Evolutionary conservation across 2,329 filamentous ascomycete genomes (phyloP).

Genomic region (Alternaria sp.): DNA sequence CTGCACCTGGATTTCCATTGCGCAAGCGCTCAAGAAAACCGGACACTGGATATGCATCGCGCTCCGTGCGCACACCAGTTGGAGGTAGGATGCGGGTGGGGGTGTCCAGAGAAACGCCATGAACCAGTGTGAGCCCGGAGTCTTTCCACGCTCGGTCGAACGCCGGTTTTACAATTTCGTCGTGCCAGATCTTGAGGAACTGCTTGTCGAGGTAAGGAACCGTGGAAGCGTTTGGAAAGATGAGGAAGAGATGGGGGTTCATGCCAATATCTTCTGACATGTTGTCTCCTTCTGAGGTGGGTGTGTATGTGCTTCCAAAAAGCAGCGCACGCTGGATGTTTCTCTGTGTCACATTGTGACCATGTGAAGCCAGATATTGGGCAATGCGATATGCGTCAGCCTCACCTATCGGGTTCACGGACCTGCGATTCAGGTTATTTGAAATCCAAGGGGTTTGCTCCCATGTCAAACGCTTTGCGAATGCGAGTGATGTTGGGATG

Average conservation of each 20-base stretch:
- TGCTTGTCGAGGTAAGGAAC: background rate
- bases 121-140: slow-evolving; percentile 8
- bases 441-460: slow-evolving; percentile 31
- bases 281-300: background rate
- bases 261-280: background rate
- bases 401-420: slow-evolving; percentile 14
- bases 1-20: background rate
- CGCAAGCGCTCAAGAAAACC: slow-evolving; percentile 12
- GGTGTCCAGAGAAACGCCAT: background rate
- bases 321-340: slow-evolving; percentile 15
- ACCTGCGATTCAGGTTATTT: background rate
- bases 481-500: slow-evolving; percentile 26
- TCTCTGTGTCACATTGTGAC: background rate
- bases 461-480: slow-evolving; percentile 33
- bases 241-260: slow-evolving; percentile 23
- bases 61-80: background rate
- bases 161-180: slow-evolving; percentile 29
- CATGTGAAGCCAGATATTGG: background rate
- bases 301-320: slow-evolving; percentile 19
- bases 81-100: slow-evolving; percentile 5
- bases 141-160: slow-evolving; percentile 30
- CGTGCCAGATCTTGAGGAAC: slow-evolving; percentile 32
- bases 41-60: slow-evolving; percentile 9
- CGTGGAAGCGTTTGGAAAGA: slow-evolving; percentile 27
- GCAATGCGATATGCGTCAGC: slow-evolving; percentile 17